Base-by-base conservation (phyloP, 2,329 filamentous ascomycete species). In the Aureobasidium zeae region DNA sequence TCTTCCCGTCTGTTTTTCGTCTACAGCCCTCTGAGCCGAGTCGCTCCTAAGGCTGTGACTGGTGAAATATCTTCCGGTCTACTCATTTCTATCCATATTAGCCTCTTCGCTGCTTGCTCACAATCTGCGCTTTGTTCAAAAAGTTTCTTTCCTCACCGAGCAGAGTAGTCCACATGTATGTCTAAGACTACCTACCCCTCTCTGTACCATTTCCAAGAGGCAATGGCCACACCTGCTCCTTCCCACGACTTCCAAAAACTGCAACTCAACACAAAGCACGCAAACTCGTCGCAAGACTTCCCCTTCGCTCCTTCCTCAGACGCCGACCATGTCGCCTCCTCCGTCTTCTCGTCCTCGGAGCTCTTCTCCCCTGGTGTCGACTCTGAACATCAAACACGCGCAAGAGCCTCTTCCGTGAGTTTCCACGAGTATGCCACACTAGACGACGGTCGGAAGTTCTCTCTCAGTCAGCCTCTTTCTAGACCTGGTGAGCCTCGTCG, bases 351-450 rank as follows among this genome's bases (percentile, higher is more conserved):
- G 5, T 30, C 28, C 16, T 31, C 33, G 12, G 43, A 38, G 17
- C 28, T 45, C 33, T 16, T n/a, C 28, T 36, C 13, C 20, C 43
- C 26, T 20, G 28, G 7, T 24, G 13, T 9, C 22, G 16, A 29
- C 29, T 26, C 33, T 9, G 26, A 30, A 19, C 13, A 17, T 38
- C 26, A 39, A 46, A 17, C 33, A 16, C 41, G 46, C n/a, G 37
- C 29, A 32, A 60, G 63, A 24, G 57, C 55, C 25, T 57, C 57
- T 19, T 64, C 63, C 24, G 65, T 67, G 45, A 65, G 57, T 53
- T 67, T 67, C 53, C 58, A 61, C 48, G 53, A 56, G 13, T 51
- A 63, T 47, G 63, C 66, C 24, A 62, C 55, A 3, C 58, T 66
- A 34, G 64, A 67, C 49, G 58, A 57, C 45, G 64, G 64, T 38